Base-by-base conservation (phyloP, 352 stramenopile species). In the Elongisporangium senticosum region DNA sequence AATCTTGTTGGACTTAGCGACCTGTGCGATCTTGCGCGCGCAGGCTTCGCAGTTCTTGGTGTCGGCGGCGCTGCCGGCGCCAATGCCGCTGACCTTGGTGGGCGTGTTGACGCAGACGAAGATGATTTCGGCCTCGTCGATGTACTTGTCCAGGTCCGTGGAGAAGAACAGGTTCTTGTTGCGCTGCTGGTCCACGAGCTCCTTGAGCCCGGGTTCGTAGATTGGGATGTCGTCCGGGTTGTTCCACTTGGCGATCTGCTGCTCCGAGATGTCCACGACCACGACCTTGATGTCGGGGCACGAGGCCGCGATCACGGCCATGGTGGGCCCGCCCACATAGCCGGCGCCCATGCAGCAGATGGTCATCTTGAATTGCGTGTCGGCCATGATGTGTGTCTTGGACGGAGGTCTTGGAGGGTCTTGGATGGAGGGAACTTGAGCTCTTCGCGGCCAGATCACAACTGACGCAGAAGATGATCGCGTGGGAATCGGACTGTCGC, bases 81-180 rank as follows among this genome's bases (percentile, higher is more conserved):
- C 97, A 58, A 99, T 98, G 62, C 97, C 97, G 59, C 85, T 90
- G 1, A 82, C 95, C 77, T 99, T 99, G 37, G 97, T 99, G 15
- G 98, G 97, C 54, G 97, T 99, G 79, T 99, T 99, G 20, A 99
- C 96, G 59, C 81, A 96, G n/a, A 99, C 98, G 67, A 99, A 99
- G 69, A 99, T 96, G 61, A 99, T 95, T 62, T 99, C 93, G 39
- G 96, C 97, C 56, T 97, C 82, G 55, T 97, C 85, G 59, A 99
- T 99, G 71, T 97, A 96, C 39, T 68, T 81, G 65, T 99, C 93
- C 62, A 99, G 90, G 67, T 99, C 95, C 4, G 95, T 99, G 28
- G 89, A 97, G 82, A 99, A 99, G 71, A 99, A 99, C 22, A 99
- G 90, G 72, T 99, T 99, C 63, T 86, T 91, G 47, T 90, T 92